Evolutionary conservation across 75 land plant species (phyloP).

Genomic region (Cunninghamia lanceolata): DNA sequence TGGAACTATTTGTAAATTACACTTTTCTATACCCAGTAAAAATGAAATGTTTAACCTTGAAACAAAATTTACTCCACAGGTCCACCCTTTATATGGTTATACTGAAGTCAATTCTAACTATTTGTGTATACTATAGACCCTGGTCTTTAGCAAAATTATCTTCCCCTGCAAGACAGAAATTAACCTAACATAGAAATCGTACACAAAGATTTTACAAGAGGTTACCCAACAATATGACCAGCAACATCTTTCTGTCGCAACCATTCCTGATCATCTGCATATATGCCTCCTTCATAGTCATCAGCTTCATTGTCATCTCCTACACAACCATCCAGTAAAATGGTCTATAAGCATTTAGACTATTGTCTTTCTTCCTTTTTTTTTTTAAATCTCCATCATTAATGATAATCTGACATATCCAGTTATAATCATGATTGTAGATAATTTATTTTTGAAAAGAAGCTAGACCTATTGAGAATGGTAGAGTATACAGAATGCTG

Average conservation of each 20-base stretch:
- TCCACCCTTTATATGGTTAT: background rate
- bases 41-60: background rate
- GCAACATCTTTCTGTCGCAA: slow-evolving; percentile 7
- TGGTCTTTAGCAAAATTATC: too few species aligned
- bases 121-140: background rate
- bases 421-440: background rate
- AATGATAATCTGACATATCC: background rate
- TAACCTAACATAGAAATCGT: background rate
- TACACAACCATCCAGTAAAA: background rate
- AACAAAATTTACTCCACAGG: background rate
- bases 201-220: background rate
- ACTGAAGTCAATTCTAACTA: background rate
- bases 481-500: too few species aligned
- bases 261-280: slow-evolving; percentile 6
- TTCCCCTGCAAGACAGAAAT: background rate
- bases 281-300: slow-evolving; percentile 9
- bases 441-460: background rate
- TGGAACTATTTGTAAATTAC: background rate
- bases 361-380: too few species aligned
- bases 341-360: background rate
- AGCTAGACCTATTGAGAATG: background rate
- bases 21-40: background rate
- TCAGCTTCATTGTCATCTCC: background rate
- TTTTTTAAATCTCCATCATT: too few species aligned
- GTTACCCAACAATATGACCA: slow-evolving; percentile 12